phyloP scores from a whole-genome alignment of 257 asterid species.

The Rubia yunnanensis region DNA sequence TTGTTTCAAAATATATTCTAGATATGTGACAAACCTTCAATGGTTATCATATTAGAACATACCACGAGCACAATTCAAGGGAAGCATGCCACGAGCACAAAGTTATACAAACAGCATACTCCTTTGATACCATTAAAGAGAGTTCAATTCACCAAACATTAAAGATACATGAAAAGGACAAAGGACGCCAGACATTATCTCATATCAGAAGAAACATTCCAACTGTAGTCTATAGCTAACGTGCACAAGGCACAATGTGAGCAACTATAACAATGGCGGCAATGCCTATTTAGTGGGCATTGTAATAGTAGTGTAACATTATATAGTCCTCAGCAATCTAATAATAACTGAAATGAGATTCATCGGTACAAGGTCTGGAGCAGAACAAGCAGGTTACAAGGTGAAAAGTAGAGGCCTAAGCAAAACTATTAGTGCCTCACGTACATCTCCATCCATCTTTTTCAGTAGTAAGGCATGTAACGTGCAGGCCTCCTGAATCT shows the following conservation, averaged over 20 bases:
- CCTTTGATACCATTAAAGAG: too few relatives aligned
- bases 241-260: background rate
- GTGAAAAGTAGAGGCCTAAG: background rate
- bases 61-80: too few relatives aligned
- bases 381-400: background rate
- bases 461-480: conserved; percentile 74
- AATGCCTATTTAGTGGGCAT: background rate
- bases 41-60: too few relatives aligned
- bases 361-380: background rate
- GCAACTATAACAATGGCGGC: background rate
- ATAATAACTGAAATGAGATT: background rate
- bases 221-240: background rate
- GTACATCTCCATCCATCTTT: background rate
- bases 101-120: too few relatives aligned
- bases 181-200: background rate
- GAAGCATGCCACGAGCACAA: too few relatives aligned
- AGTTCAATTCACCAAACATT: too few relatives aligned
- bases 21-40: too few relatives aligned
- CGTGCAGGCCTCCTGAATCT: conserved; percentile 82
- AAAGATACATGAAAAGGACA: background rate
- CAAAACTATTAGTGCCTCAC: background rate
- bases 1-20: too few relatives aligned
- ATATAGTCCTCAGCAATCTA: background rate
- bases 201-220: background rate
- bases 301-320: background rate